These are phyloP conservation scores for Leccinum obscurum DNA, from an alignment of 768 basidiomycete species.

Conservation along the genomic window DNA sequence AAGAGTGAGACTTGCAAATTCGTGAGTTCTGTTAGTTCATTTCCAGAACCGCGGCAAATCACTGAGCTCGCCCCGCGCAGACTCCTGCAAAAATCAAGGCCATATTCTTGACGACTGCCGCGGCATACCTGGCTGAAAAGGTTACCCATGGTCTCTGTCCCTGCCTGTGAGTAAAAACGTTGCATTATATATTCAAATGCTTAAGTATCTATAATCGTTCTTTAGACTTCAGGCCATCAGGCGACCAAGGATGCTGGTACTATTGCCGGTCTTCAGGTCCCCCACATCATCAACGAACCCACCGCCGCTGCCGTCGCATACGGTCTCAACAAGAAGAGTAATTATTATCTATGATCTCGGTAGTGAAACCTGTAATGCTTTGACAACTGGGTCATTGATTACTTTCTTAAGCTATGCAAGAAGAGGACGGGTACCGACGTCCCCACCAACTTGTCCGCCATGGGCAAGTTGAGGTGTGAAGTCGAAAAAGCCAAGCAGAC, in stretches of 20 bases:
- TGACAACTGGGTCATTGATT: slow-evolving; percentile 89
- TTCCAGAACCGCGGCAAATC: no score
- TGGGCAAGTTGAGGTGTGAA: slow-evolving; percentile 79
- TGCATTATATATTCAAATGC: no score
- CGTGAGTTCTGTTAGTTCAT: no score
- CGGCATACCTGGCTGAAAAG: no score
- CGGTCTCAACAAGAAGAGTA: slow-evolving; percentile 92
- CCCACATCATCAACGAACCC: neutral
- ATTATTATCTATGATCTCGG: slow-evolving; percentile 76
- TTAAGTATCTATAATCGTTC: no score
- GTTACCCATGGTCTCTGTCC: no score
- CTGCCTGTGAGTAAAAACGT: no score
- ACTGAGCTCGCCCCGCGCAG: no score
- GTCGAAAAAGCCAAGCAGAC: slow-evolving; percentile 95
- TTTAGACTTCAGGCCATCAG: no score
- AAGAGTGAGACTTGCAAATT: no score
- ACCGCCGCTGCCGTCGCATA: neutral
- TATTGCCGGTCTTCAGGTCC: neutral
- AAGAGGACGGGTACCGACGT: slow-evolving; percentile 89
- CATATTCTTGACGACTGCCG: no score
- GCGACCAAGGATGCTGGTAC: neutral
- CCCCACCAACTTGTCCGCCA: slow-evolving; percentile 71
- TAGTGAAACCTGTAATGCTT: slow-evolving; percentile 96
- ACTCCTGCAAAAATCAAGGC: no score
- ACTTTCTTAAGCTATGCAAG: slow-evolving; percentile 89